Evolutionary conservation across 2,329 filamentous ascomycete species (phyloP), one percentile per base, ranked within the genome.

Genomic region (Zymoseptoria pseudotritici): DNA sequence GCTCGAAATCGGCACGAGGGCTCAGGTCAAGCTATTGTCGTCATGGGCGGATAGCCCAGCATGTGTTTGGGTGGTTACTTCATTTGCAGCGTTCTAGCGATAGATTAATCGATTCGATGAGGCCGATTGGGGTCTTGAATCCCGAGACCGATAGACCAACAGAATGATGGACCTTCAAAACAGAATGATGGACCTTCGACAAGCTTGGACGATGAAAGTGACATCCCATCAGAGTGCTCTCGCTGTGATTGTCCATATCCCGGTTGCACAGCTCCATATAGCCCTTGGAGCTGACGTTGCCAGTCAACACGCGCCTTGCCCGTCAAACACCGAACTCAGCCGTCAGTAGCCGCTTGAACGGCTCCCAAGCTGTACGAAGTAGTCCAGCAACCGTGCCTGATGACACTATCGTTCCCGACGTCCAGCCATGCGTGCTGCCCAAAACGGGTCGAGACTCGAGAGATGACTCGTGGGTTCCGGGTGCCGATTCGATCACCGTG

Each of bases 71-170:
- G 17, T n/a, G 13, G 4, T 46, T 46, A 17, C 21, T 42, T 36
- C 26, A 36, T 20, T 54, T 54, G 53, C 19, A 54, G 53, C 53
- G 53, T 54, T 54, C 53, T 20, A 54, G 53, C 53, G 53, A 54
- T 36, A 46, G 36, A 46, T 46, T 46, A n/a, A 46, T 17, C 36
- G 6, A 46, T 13, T 46, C 36, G 36, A 46, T 13, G 17, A 46
- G 36, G 13, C 6, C 17, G 36, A 6, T 46, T 17, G 17, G 36
- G 36, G 36, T 17, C 13, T 17, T 46, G 36, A n/a, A 46, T n/a
- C 17, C 13, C 36, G 36, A 46, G 36, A n/a, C 36, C 13, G 5
- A 46, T 46, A 46, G 36, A 46, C 36, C 13, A 46, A 46, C 36
- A 46, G 36, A n/a, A 46, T 46, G 17, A 46, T 46, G 17, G 17